Conservation (phyloP, 768 basidiomycete species). For the Kwoniella heveanensis region DNA sequence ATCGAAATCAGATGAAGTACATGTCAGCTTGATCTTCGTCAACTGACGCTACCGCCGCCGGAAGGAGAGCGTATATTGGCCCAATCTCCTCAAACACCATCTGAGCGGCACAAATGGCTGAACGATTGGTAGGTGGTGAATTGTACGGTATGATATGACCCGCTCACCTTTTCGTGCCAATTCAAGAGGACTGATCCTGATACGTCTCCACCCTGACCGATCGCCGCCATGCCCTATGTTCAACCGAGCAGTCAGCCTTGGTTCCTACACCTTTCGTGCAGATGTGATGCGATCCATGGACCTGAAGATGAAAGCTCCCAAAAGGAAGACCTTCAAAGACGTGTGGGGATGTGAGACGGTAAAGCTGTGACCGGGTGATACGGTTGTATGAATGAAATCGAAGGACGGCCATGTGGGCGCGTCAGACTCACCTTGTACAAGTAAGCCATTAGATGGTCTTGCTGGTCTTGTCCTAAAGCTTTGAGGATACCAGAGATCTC, state of each 20-base stretch:
- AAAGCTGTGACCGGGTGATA: too few species aligned
- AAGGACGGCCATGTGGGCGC: too few species aligned
- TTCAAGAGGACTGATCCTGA: constrained; percentile 71
- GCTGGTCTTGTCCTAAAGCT: constrained; percentile 59
- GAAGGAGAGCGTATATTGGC: too few species aligned
- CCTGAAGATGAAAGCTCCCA: too few species aligned
- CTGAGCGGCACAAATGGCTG: too few species aligned
- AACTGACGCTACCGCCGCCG: too few species aligned
- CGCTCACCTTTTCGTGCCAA: constrained; percentile 93
- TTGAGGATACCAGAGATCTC: constrained; percentile 80
- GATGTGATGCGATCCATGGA: too few species aligned
- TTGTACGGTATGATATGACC: background rate
- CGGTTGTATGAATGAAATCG: too few species aligned
- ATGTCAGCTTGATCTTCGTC: constrained; percentile 1
- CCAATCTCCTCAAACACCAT: too few species aligned
- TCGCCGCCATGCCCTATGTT: constrained; percentile 70
- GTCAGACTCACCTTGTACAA: constrained; percentile 69
- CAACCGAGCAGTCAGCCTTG: background rate
- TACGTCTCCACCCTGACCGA: constrained; percentile 64
- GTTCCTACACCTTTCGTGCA: too few species aligned
- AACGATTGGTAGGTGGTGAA: background rate
- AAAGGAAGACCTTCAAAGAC: too few species aligned
- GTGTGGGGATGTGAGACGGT: too few species aligned
- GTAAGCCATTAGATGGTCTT: constrained; percentile 93
- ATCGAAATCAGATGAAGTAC: background rate